Conservation (phyloP, 2,329 filamentous ascomycete species). For the Xylariaceae sp. region DNA sequence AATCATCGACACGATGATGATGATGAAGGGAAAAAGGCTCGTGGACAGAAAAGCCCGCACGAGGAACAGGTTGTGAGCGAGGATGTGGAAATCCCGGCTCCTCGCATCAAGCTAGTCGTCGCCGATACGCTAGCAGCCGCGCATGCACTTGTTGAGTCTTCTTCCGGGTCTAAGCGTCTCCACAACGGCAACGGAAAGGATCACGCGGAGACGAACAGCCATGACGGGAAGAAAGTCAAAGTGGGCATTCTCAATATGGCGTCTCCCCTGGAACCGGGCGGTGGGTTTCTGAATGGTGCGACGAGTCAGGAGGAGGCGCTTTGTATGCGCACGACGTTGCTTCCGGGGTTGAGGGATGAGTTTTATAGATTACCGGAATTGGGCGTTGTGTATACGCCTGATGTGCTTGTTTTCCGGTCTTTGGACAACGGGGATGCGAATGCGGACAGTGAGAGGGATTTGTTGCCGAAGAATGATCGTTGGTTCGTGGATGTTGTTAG, state of each 20-base stretch:
- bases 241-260: constrained; percentile 60
- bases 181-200: not conserved
- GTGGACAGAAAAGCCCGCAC: not conserved
- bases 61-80: not conserved
- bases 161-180: not conserved
- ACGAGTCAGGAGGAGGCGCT: constrained; percentile 58
- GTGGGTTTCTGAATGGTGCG: constrained; percentile 55
- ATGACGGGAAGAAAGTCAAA: constrained; percentile 22
- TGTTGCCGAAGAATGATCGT: constrained; percentile 42
- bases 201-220: not conserved
- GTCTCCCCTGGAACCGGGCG: constrained; percentile 55
- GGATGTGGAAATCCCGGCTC: constrained; percentile 7
- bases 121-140: constrained; percentile 53
- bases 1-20: not conserved
- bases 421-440: not conserved
- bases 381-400: constrained; percentile 51
- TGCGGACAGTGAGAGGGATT: constrained; percentile 30
- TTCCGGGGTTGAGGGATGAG: constrained; percentile 51
- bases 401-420: constrained; percentile 54
- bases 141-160: constrained; percentile 28
- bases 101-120: constrained; percentile 41
- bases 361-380: constrained; percentile 57
- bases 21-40: not conserved
- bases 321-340: constrained; percentile 55
- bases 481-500: constrained; percentile 56